Evolutionary conservation across 2,329 filamentous ascomycete species (phyloP).

Genomic region (Alternaria arbusti): DNA sequence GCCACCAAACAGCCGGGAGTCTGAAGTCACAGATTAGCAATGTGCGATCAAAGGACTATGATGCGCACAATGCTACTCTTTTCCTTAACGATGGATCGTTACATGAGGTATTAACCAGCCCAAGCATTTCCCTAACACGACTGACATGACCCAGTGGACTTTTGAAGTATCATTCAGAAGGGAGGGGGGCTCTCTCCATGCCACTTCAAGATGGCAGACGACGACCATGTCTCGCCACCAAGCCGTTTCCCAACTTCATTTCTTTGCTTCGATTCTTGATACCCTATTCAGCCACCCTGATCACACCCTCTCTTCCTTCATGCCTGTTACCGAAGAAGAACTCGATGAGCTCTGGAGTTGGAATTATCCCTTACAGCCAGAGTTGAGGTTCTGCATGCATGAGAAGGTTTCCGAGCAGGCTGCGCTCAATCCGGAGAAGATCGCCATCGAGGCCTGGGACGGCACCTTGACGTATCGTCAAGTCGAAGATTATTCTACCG

Average conservation of each 20-base stretch:
- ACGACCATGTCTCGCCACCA: constrained; percentile 53
- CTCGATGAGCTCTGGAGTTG: constrained; percentile 56
- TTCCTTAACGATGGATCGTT: constrained; percentile 38
- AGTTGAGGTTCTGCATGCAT: constrained; percentile 56
- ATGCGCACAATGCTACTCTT: constrained; percentile 15
- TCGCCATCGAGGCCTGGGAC: constrained; percentile 49
- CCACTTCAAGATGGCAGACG: constrained; percentile 53
- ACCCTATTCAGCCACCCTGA: constrained; percentile 43
- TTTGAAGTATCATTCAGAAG: constrained; percentile 37
- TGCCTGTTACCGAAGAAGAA: constrained; percentile 44
- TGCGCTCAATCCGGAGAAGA: constrained; percentile 40
- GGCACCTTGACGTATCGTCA: constrained; percentile 44
- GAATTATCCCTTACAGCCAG: constrained; percentile 55
- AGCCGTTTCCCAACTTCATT: constrained; percentile 52
- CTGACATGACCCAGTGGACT: constrained; percentile 33
- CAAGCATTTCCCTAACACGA: background rate
- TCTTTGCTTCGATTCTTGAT: constrained; percentile 46
- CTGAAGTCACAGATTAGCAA: constrained; percentile 22
- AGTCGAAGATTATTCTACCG: constrained; percentile 42
- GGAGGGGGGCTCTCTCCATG: constrained; percentile 34
- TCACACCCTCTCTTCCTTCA: constrained; percentile 20
- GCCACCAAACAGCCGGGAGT: constrained; percentile 17
- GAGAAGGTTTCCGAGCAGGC: constrained; percentile 54
- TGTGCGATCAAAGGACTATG: constrained; percentile 19
- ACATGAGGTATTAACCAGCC: constrained; percentile 31